phyloP scores from a whole-genome alignment of 2,329 filamentous ascomycete species.

The Penicillium sp. region DNA sequence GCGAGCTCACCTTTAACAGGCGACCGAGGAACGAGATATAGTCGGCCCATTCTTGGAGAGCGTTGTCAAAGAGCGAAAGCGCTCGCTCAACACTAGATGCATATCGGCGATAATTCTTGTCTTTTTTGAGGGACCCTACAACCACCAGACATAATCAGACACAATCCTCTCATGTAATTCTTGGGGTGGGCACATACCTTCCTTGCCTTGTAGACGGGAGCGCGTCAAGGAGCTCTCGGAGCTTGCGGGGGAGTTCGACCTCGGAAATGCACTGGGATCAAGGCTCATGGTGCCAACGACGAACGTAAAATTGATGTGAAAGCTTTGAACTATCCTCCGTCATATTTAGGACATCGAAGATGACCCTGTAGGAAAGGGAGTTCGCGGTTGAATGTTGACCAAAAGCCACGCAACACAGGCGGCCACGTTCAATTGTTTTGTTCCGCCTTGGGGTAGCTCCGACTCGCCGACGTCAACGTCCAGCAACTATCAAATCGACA shows the following conservation, averaged over 20 bases:
- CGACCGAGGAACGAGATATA: conserved; percentile 96
- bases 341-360: conserved; percentile 37
- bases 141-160: conserved; percentile 4
- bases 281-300: conserved; percentile 44
- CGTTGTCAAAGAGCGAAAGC: conserved; percentile 84
- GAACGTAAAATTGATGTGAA: conserved; percentile 25
- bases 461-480: conserved; percentile 23
- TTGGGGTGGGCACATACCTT: conserved; percentile 58
- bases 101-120: conserved; percentile 80
- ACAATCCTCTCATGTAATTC: not conserved
- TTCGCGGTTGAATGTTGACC: conserved; percentile 18
- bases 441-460: conserved; percentile 25
- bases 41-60: conserved; percentile 97
- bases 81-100: conserved; percentile 83
- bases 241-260: conserved; percentile 69
- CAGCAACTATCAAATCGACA: not conserved
- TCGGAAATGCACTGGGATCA: conserved; percentile 44
- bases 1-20: conserved; percentile 70
- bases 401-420: conserved; percentile 25
- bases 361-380: conserved; percentile 14
- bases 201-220: conserved; percentile 73
- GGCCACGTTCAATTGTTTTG: conserved; percentile 26
- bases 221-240: conserved; percentile 79
- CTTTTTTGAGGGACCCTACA: conserved; percentile 50
- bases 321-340: conserved; percentile 29